These are phyloP conservation scores for Diutina sp. DNA, from an alignment of 1,139 yeast species.

Conservation along the genomic window DNA sequence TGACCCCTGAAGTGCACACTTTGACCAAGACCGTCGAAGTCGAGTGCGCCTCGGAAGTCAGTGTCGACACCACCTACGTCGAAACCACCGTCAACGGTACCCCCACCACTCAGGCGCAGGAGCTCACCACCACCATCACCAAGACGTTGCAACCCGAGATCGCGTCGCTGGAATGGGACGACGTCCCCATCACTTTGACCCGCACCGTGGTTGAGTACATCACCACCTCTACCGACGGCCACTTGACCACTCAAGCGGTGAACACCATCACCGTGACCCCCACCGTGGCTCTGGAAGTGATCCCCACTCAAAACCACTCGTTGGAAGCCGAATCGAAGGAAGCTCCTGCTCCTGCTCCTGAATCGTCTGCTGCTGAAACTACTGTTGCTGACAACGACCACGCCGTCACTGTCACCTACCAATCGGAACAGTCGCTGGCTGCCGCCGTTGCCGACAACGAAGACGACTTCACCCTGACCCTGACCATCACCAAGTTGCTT, in stretches of 20 bases:
- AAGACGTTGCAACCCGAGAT: not conserved
- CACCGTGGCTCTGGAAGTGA: not conserved
- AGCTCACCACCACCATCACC: not conserved
- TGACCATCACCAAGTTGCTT: not conserved
- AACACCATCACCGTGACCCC: not conserved
- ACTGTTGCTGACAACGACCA: not conserved
- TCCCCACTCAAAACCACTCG: not conserved
- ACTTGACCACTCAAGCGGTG: not conserved
- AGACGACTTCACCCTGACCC: not conserved
- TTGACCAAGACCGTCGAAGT: slow-evolving; percentile 1
- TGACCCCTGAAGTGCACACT: not conserved
- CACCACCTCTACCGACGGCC: not conserved
- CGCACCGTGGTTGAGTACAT: not conserved
- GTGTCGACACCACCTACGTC: not conserved
- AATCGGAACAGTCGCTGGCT: not conserved
- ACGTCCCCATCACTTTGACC: slow-evolving; percentile 2
- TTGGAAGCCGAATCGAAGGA: not conserved
- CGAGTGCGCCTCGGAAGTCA: not conserved
- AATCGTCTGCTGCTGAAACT: not conserved
- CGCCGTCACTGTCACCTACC: not conserved
- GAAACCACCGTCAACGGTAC: not conserved
- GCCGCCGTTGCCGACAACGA: not conserved
- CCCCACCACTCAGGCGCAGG: not conserved
- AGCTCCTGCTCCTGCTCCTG: not conserved
- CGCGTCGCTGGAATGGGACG: not conserved